These are phyloP conservation scores for Clavispora asparagi DNA, from an alignment of 805 yeast genomes.

Conservation along the genomic window DNA sequence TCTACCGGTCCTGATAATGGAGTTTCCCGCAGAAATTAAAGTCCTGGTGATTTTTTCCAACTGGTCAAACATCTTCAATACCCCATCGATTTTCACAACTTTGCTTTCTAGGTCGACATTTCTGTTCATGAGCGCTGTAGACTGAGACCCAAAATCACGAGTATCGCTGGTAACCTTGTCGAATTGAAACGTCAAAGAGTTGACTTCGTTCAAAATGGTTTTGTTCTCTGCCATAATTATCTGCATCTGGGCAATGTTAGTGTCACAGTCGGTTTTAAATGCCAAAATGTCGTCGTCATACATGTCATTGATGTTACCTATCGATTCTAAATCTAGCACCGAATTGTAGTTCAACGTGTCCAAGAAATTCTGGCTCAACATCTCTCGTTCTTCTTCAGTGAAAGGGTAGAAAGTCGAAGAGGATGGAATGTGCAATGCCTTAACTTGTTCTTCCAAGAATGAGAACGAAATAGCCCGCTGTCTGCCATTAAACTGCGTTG, in stretches of 20 bases:
- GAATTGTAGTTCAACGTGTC: slow-evolving; percentile 39
- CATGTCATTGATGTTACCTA: slow-evolving; percentile 33
- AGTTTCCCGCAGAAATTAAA: slow-evolving; percentile 64
- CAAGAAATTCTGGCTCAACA: slow-evolving; percentile 30
- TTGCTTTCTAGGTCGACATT: slow-evolving; percentile 39
- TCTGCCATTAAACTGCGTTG: not conserved
- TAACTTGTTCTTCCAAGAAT: not conserved
- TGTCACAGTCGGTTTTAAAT: slow-evolving; percentile 28
- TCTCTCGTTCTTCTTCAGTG: slow-evolving; percentile 29
- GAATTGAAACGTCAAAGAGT: slow-evolving; percentile 46
- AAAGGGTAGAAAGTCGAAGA: slow-evolving; percentile 27
- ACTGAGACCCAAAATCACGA: slow-evolving; percentile 53
- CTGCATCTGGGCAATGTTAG: slow-evolving; percentile 16
- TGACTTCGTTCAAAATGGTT: slow-evolving; percentile 40
- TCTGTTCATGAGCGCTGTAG: slow-evolving; percentile 45
- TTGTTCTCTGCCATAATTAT: slow-evolving; percentile 43
- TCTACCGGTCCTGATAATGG: slow-evolving; percentile 44
- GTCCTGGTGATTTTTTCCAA: slow-evolving; percentile 65
- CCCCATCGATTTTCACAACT: slow-evolving; percentile 39
- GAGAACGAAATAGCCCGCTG: not conserved
- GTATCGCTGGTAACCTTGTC: slow-evolving; percentile 60
- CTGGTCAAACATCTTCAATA: slow-evolving; percentile 59
- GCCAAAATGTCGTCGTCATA: slow-evolving; percentile 27
- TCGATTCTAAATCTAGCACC: slow-evolving; percentile 36
- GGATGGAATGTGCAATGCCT: not conserved